Evolutionary conservation across 148 eudicot genomes (phyloP).

Genomic region (Agrostemma githago): DNA sequence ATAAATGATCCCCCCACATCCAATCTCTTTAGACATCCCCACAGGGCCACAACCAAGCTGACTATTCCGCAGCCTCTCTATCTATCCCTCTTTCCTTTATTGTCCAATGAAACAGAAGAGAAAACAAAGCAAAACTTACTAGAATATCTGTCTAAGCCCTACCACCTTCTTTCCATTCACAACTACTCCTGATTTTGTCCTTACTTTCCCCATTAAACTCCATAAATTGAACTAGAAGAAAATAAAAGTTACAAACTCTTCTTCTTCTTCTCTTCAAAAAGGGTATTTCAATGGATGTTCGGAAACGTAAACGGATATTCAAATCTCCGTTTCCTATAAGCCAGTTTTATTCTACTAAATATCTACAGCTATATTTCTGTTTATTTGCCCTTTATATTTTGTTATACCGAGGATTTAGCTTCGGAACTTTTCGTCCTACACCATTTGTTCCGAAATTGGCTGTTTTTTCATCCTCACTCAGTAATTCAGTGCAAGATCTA

Average conservation of each 20-base stretch:
- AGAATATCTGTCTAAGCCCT: constrained; percentile 11
- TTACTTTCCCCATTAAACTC: background rate
- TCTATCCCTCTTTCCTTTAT: background rate
- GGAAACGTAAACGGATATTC: constrained; percentile 34
- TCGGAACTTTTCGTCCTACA: constrained; percentile 41
- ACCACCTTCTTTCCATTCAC: background rate
- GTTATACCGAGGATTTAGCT: constrained; percentile 25
- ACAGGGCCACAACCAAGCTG: background rate
- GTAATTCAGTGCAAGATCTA: constrained; percentile 29
- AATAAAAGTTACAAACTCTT: background rate
- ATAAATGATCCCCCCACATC: background rate
- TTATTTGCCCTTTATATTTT: constrained; percentile 33
- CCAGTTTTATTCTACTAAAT: constrained; percentile 31
- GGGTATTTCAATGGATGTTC: constrained; percentile 25
- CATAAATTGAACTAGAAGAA: background rate
- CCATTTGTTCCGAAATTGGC: constrained; percentile 40
- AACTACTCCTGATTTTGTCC: constrained; percentile 1
- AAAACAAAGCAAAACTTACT: constrained; percentile 4
- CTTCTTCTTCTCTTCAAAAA: background rate
- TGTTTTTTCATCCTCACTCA: constrained; percentile 31
- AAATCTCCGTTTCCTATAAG: constrained; percentile 23
- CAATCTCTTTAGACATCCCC: background rate
- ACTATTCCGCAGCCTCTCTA: constrained; percentile 19
- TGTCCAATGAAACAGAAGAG: constrained; percentile 1
- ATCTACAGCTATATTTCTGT: constrained; percentile 35